phyloP scores from a whole-genome alignment of 345 rosid genomes.

The Ceriops zippeliana region DNA sequence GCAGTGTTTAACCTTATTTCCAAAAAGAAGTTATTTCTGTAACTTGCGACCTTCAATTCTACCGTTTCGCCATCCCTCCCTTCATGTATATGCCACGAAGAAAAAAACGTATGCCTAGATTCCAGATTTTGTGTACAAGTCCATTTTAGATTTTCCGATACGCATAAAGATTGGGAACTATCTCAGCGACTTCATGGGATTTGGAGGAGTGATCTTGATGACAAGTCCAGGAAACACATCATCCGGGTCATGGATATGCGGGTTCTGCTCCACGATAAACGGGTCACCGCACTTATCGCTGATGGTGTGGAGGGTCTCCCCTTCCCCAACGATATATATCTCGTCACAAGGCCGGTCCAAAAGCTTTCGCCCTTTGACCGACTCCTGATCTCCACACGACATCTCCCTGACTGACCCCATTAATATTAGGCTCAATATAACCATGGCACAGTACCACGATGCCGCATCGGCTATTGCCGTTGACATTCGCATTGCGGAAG shows the following conservation, averaged over 20 bases:
- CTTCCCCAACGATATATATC: conserved; percentile 34
- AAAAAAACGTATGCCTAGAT: too few relatives aligned
- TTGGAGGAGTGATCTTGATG: conserved; percentile 29
- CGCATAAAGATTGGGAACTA: not conserved
- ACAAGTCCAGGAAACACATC: conserved; percentile 40
- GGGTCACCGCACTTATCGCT: conserved; percentile 42
- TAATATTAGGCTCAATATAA: conserved; percentile 22
- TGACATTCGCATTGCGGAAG: not conserved
- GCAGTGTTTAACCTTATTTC: too few relatives aligned
- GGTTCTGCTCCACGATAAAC: conserved; percentile 38
- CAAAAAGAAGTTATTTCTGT: too few relatives aligned
- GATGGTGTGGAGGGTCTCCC: conserved; percentile 39
- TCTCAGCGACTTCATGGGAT: not conserved
- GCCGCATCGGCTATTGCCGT: conserved; percentile 20
- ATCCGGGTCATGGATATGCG: conserved; percentile 40
- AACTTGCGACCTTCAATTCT: too few relatives aligned
- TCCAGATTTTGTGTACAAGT: too few relatives aligned
- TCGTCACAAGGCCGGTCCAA: conserved; percentile 29
- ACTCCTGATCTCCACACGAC: not conserved
- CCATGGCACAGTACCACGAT: conserved; percentile 24
- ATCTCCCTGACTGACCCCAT: conserved; percentile 20
- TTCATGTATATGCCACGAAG: too few relatives aligned
- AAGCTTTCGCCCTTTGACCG: conserved; percentile 8
- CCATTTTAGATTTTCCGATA: too few relatives aligned
- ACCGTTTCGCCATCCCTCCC: too few relatives aligned